Evolutionary conservation across 208 protist species (phyloP).

Genomic region (Borovskyia barvae): DNA sequence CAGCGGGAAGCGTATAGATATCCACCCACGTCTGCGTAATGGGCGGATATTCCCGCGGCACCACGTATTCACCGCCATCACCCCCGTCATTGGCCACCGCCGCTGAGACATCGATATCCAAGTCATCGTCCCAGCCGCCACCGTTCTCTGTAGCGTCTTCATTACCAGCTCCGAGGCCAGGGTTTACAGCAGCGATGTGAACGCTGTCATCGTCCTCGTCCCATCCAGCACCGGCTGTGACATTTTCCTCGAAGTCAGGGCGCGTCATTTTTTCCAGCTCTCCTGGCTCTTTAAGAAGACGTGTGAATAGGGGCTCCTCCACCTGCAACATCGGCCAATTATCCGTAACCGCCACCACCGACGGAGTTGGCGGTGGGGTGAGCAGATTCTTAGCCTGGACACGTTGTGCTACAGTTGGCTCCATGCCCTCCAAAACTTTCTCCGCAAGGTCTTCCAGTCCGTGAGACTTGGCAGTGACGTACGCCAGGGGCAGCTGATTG

Average conservation of each 20-base stretch:
- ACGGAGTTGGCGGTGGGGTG: neutral
- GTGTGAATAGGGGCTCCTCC: conserved; percentile 73
- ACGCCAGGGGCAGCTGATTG: conserved; percentile 59
- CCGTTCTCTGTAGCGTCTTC: conserved; percentile 22
- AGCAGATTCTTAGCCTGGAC: conserved; percentile 16
- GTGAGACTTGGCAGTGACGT: conserved; percentile 52
- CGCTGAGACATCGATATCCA: conserved; percentile 64
- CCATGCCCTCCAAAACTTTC: conserved; percentile 43
- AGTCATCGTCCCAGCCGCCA: conserved; percentile 73
- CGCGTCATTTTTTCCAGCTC: conserved; percentile 40
- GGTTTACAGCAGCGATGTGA: conserved; percentile 4
- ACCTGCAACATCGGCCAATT: conserved; percentile 87
- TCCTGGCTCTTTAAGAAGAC: conserved; percentile 66
- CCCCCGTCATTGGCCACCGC: conserved; percentile 9
- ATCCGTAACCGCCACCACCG: conserved; percentile 37
- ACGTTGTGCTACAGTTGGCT: conserved; percentile 43
- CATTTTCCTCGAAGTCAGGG: conserved; percentile 25
- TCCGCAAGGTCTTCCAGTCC: conserved; percentile 84
- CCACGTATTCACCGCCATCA: conserved; percentile 21
- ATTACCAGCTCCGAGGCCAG: conserved; percentile 9
- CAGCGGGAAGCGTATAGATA: conserved; percentile 78
- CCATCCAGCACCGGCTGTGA: conserved; percentile 43
- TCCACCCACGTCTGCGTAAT: conserved; percentile 80
- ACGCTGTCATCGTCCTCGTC: conserved; percentile 54
- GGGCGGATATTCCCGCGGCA: conserved; percentile 54